These are phyloP conservation scores for Cardiospermum halicacabum DNA, from an alignment of 345 rosid species.

Conservation along the genomic window DNA sequence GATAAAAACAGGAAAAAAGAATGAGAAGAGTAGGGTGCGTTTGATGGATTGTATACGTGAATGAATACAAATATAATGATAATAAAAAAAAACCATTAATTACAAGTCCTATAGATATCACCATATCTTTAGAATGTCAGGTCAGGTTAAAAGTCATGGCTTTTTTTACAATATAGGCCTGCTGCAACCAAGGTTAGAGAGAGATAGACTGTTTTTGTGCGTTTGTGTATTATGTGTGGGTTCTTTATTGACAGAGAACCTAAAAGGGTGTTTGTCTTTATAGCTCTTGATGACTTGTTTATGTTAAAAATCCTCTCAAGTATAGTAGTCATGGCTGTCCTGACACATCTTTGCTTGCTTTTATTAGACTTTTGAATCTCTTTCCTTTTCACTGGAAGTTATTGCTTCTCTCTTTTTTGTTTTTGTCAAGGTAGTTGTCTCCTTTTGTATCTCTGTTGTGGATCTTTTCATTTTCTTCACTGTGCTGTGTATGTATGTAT, in stretches of 20 bases:
- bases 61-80: neutral
- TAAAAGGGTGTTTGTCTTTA: constrained; percentile 24
- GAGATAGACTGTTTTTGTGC: constrained; percentile 1
- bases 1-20: constrained; percentile 10
- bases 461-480: constrained; percentile 5
- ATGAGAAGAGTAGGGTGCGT: constrained; percentile 10
- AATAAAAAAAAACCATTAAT: too few relatives aligned
- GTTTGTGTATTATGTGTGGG: constrained; percentile 23
- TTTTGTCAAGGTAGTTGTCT: constrained; percentile 12
- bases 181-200: constrained; percentile 13
- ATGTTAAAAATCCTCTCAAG: constrained; percentile 30
- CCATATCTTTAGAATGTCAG: constrained; percentile 49
- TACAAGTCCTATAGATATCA: constrained; percentile 25
- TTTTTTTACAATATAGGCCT: constrained; percentile 36
- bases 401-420: constrained; percentile 25
- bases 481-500: constrained; percentile 5
- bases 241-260: constrained; percentile 24
- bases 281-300: constrained; percentile 36
- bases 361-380: constrained; percentile 36
- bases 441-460: constrained; percentile 12
- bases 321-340: constrained; percentile 32
- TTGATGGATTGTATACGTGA: neutral
- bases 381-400: constrained; percentile 36
- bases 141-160: constrained; percentile 21
- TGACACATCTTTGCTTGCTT: constrained; percentile 39